phyloP scores from a whole-genome alignment of 306 rosid species.

The Cucurbita maxima region DNA sequence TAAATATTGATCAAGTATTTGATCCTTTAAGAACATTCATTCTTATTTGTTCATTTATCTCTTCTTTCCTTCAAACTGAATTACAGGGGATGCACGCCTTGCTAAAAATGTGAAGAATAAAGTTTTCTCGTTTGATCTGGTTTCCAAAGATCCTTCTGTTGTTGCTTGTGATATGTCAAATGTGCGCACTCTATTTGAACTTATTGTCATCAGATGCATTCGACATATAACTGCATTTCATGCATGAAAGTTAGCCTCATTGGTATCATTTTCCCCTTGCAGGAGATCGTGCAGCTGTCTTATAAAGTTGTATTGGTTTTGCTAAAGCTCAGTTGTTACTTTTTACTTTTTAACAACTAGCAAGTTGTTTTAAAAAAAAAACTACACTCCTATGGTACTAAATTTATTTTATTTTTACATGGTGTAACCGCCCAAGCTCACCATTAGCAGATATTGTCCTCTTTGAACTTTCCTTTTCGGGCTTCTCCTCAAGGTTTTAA shows the following conservation, averaged over 20 bases:
- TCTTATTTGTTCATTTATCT: background rate
- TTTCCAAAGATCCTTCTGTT: conserved; percentile 62
- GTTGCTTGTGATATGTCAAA: conserved; percentile 86
- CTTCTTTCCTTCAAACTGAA: conserved; percentile 4
- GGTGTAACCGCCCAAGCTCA: too few relatives aligned
- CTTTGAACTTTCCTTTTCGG: too few relatives aligned
- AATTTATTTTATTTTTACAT: too few relatives aligned
- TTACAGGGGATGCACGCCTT: conserved; percentile 86
- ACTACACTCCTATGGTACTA: too few relatives aligned
- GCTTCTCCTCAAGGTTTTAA: too few relatives aligned
- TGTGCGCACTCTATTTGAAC: conserved; percentile 28
- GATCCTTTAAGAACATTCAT: background rate
- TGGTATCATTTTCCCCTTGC: background rate
- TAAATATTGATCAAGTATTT: background rate
- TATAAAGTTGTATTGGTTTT: background rate
- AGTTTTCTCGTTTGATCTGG: conserved; percentile 86
- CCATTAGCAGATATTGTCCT: too few relatives aligned
- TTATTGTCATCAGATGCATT: background rate
- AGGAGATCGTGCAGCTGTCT: background rate
- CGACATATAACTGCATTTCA: background rate
- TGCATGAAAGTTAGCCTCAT: background rate
- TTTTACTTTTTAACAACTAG: background rate
- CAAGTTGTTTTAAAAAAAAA: background rate
- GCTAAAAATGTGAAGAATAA: conserved; percentile 63
- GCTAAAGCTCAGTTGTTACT: background rate